Evolutionary conservation across 225 moss, liverwort and hornwort species (phyloP).

Genomic region (Climacium dendroides): DNA sequence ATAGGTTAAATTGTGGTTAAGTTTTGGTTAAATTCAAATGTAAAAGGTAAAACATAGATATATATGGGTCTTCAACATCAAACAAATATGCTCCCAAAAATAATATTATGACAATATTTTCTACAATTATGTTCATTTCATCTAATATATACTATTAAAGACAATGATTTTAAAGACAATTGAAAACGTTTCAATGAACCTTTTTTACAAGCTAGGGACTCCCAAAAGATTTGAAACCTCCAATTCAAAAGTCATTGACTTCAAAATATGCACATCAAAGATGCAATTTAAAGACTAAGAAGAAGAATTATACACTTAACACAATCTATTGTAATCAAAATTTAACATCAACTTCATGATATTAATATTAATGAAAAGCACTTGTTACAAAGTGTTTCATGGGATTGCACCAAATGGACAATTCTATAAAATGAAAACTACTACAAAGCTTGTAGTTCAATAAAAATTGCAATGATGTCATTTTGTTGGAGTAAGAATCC

Average conservation of each 20-base stretch:
- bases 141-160: not conserved
- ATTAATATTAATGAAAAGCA: not conserved
- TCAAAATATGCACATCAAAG: not conserved
- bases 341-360: not conserved
- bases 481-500: not conserved
- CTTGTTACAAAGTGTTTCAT: not conserved
- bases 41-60: not conserved
- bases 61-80: not conserved
- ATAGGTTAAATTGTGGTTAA: accelerated
- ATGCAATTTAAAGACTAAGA: not conserved
- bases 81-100: not conserved
- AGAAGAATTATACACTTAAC: not conserved
- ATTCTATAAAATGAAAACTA: not conserved
- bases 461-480: not conserved
- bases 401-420: not conserved
- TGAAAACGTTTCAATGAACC: not conserved
- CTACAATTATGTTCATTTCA: not conserved
- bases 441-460: not conserved
- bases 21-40: too few relatives aligned
- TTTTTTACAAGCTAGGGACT: not conserved
- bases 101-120: not conserved
- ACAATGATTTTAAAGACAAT: not conserved
- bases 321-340: not conserved
- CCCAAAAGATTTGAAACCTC: not conserved
- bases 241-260: too few relatives aligned